phyloP scores from a whole-genome alignment of 23 red algal species.

The Gracilaria caudata region DNA sequence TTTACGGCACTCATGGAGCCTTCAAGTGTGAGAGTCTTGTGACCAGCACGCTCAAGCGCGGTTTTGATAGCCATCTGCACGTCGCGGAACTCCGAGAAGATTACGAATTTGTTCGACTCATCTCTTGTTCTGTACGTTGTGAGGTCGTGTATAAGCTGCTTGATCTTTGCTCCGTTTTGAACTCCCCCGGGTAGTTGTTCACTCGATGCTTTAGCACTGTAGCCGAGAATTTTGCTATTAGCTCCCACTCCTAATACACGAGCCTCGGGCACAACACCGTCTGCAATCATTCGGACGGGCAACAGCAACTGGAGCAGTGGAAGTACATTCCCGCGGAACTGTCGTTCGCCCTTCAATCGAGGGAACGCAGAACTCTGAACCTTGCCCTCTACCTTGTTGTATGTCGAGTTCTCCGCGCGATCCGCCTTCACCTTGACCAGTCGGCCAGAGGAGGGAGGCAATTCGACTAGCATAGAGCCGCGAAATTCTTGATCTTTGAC shows the following conservation, averaged over 20 bases:
- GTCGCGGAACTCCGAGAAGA: background rate
- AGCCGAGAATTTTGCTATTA: background rate
- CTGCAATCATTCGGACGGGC: background rate
- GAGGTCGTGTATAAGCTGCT: background rate
- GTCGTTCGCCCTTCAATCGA: background rate
- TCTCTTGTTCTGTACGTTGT: background rate
- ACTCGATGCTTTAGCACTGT: background rate
- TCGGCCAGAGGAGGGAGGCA: background rate
- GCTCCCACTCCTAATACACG: background rate
- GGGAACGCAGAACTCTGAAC: background rate
- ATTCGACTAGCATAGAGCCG: background rate
- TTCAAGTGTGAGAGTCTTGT: background rate
- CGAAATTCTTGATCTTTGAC: background rate
- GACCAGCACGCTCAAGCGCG: background rate
- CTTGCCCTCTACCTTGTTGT: background rate
- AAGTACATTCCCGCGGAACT: background rate
- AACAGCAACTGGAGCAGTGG: background rate
- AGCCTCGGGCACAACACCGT: background rate
- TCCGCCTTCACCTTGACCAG: background rate
- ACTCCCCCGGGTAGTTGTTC: background rate
- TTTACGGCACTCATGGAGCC: background rate
- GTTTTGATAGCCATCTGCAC: background rate
- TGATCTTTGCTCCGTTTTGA: background rate
- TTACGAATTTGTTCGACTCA: background rate
- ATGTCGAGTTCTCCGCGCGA: background rate